Evolutionary conservation across 257 asterid species (phyloP).

Genomic region (Knoxia roxburghii): DNA sequence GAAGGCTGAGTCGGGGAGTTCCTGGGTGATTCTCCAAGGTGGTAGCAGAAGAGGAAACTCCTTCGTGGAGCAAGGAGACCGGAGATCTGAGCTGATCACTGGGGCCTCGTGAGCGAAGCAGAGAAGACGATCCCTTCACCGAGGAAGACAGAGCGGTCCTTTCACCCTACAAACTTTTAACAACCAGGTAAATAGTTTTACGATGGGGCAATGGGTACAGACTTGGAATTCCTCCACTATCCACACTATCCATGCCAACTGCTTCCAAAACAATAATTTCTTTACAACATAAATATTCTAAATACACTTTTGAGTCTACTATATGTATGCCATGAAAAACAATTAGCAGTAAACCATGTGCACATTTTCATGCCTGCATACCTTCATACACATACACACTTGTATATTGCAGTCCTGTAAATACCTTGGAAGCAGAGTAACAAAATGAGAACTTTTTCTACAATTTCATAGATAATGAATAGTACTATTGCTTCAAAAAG

Average conservation of each 20-base stretch:
- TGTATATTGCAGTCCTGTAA: background rate
- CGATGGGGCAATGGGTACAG: slow-evolving; percentile 74
- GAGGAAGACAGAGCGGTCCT: too few relatives aligned
- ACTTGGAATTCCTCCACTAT: slow-evolving; percentile 46
- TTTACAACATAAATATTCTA: background rate
- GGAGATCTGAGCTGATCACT: too few relatives aligned
- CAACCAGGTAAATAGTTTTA: slow-evolving; percentile 90
- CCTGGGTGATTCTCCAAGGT: too few relatives aligned
- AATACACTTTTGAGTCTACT: background rate
- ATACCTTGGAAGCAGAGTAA: background rate
- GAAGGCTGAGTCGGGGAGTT: too few relatives aligned
- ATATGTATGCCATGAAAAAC: background rate
- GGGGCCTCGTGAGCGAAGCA: too few relatives aligned
- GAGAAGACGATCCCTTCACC: too few relatives aligned
- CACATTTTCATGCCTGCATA: too few relatives aligned
- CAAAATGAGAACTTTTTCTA: background rate
- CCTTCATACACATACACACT: background rate
- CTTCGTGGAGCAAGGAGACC: too few relatives aligned
- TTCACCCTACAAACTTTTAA: too few relatives aligned
- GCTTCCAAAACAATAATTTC: slow-evolving; percentile 12
- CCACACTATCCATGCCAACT: slow-evolving; percentile 69
- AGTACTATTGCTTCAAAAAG: background rate
- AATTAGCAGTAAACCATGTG: too few relatives aligned
- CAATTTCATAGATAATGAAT: background rate
- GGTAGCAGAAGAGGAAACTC: too few relatives aligned